Evolutionary conservation across 2,329 filamentous ascomycete genomes (phyloP).

Genomic region (Microsporum audouinii): DNA sequence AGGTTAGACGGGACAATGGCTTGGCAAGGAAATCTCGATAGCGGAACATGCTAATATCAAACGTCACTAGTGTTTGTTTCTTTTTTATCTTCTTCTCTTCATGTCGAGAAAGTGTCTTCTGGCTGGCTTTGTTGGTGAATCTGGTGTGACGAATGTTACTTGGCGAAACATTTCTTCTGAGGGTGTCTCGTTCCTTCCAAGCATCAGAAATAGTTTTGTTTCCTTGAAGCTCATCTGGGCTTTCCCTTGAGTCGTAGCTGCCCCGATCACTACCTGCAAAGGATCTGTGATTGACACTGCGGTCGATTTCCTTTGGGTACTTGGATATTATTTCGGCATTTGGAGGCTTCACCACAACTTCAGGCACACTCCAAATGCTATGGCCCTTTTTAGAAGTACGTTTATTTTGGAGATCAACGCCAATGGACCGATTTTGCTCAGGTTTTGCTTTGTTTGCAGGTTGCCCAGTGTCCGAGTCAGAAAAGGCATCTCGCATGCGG

Average conservation of each 20-base stretch:
- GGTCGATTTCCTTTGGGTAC: not conserved
- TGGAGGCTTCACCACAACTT: not conserved
- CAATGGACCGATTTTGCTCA: not conserved
- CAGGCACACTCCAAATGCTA: not conserved
- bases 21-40: not conserved
- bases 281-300: not conserved
- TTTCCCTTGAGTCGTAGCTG: slow-evolving; percentile 20
- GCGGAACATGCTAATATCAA: slow-evolving; percentile 6
- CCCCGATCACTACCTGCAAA: not conserved
- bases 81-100: not conserved
- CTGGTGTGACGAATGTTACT: slow-evolving; percentile 25
- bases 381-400: not conserved
- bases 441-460: not conserved
- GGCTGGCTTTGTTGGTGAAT: slow-evolving; percentile 17
- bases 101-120: not conserved
- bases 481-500: not conserved
- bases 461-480: not conserved
- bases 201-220: slow-evolving; percentile 21
- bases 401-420: not conserved
- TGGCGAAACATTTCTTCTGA: slow-evolving; percentile 18
- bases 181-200: slow-evolving; percentile 7
- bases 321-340: not conserved
- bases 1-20: not conserved
- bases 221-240: slow-evolving; percentile 32
- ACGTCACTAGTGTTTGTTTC: not conserved